A percentile compares a stretch with the other conserved stretches of the same genome.
phyloP scores from a whole-genome alignment of 257 asterid species.

The Orobanche coerulescens region DNA sequence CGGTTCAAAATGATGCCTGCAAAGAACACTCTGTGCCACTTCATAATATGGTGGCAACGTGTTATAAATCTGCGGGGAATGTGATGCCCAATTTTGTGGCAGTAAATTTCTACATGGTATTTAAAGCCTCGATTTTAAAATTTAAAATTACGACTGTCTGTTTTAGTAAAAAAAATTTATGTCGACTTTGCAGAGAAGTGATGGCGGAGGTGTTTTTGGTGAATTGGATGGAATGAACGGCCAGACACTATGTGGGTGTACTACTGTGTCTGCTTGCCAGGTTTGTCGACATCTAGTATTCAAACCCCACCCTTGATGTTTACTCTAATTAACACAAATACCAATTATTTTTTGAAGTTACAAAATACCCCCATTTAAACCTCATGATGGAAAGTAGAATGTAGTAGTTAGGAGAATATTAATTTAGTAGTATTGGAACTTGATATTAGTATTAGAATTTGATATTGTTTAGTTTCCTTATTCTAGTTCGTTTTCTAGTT shows the following conservation, averaged over 20 bases:
- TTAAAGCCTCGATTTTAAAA: background rate
- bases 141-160: background rate
- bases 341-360: background rate
- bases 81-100: conserved; percentile 82
- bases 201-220: conserved; percentile 93
- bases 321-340: too few species aligned
- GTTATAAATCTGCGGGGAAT: conserved; percentile 84
- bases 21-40: conserved; percentile 80
- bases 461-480: too few species aligned
- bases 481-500: too few species aligned
- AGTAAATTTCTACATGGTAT: conserved; percentile 96
- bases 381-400: background rate
- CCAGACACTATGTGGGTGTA: conserved; percentile 77
- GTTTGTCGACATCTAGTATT: conserved; percentile 31
- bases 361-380: background rate
- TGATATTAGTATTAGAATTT: too few species aligned
- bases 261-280: conserved; percentile 75
- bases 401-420: too few species aligned
- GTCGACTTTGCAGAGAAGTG: conserved; percentile 77
- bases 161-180: conserved; percentile 17
- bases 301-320: too few species aligned
- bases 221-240: conserved; percentile 86
- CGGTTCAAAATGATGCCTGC: conserved; percentile 85
- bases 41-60: conserved; percentile 53
- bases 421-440: too few species aligned